Percentiles rank a stretch among this genome's conserved stretches.
These are phyloP conservation scores for Suhomyces terraborum DNA, from an alignment of 1,139 yeast genomes.

Conservation along the genomic window DNA sequence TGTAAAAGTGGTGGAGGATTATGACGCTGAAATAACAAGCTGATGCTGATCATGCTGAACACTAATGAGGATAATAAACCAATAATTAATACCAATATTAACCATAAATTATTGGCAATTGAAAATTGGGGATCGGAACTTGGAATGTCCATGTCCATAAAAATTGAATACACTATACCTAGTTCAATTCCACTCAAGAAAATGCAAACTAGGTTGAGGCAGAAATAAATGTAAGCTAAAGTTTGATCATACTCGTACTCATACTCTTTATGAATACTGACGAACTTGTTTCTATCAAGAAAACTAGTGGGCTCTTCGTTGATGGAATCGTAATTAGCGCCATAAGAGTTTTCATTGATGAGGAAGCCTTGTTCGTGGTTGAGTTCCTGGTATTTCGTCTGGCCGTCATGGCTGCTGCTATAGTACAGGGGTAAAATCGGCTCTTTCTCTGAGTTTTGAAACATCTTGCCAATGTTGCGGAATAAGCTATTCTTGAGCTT, in stretches of 20 bases:
- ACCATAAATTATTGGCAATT: constrained; percentile 35
- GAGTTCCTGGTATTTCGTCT: constrained; percentile 3
- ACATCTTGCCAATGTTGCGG: constrained; percentile 9
- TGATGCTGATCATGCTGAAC: constrained; percentile 37
- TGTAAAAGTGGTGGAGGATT: constrained; percentile 31
- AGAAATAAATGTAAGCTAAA: constrained; percentile 40
- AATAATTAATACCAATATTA: constrained; percentile 34
- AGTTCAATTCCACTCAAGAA: constrained; percentile 47
- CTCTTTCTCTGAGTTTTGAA: neutral
- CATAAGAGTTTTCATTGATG: constrained; percentile 4
- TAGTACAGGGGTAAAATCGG: constrained; percentile 4
- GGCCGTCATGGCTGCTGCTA: constrained; percentile 10
- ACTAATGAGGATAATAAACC: constrained; percentile 39
- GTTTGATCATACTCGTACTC: constrained; percentile 40
- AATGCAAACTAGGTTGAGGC: constrained; percentile 37
- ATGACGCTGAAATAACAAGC: constrained; percentile 34
- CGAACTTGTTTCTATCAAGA: constrained; percentile 17
- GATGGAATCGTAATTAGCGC: constrained; percentile 33
- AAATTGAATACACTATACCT: constrained; percentile 44
- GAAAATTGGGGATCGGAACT: constrained; percentile 24
- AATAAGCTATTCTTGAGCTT: constrained; percentile 21
- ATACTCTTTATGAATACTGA: constrained; percentile 27
- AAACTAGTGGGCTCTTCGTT: constrained; percentile 33
- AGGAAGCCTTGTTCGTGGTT: constrained; percentile 5
- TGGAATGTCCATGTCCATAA: constrained; percentile 23